Base-by-base conservation (phyloP, 306 rosid genomes). In the Bauhinia variegata region DNA sequence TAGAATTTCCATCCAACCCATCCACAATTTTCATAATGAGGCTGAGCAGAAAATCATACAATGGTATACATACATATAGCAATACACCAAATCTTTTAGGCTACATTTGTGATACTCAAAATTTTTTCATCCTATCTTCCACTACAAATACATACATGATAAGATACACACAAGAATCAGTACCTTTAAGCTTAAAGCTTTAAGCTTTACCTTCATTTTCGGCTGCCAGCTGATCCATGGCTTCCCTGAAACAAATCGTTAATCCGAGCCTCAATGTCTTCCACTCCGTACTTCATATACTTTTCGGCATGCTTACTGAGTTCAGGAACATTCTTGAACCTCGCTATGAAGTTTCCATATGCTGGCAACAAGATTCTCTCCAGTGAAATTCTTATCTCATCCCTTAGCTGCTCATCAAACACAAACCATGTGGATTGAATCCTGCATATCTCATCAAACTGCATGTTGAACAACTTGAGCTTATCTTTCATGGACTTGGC, bases 401-500 rank as follows among this genome's bases (percentile, higher is more conserved):
- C 99, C 51, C 87, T 90, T 8, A 88, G 78, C 59, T 85, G 97
- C 38, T 82, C 87, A 57, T 93, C 96, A 52, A 67, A 90, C 6
- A 90, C 68, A 15, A 82, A 74, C 99, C 95, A 93, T 4, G 78
- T 70, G 47, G 89, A 83, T 41, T 93, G 99, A 60, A 36, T 60
- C 72, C 77, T 80, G 78, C 95, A 90, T 54, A 73, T 59, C 54
- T 90, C 90, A 3, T 90, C 99, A n/a, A 93, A 93, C 65, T 60
- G 56, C 12, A 46, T 17, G 68, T 90, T 86, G 71, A 93, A 93
- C 43, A 60, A 47, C 72, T 79, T 88, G 18, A 93, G 79, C 83
- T 85, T 93, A 61, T 93, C 99, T 51, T 79, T 93, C 91, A 93
- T 79, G 8, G 83, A 60, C 60, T 78, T 89, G 0, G 75, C 88